These are phyloP conservation scores for Ilex aquifolium DNA, from an alignment of 257 asterid genomes.

Conservation along the genomic window DNA sequence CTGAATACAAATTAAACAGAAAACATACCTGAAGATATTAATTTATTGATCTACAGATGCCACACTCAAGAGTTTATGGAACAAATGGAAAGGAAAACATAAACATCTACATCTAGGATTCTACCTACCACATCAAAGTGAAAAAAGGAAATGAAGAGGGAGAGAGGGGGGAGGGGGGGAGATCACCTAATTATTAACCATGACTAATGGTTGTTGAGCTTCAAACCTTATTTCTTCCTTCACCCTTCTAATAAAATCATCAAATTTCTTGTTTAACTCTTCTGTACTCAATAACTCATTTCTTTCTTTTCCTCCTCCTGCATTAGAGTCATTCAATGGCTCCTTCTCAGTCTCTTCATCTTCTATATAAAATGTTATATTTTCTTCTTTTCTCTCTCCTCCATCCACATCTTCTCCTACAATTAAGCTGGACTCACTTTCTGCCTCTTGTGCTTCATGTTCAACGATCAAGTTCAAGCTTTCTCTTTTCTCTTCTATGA, in stretches of 20 bases:
- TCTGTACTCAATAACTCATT: constrained; percentile 23
- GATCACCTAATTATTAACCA: constrained; percentile 14
- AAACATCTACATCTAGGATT: no score
- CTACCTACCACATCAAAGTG: no score
- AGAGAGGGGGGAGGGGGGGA: not conserved
- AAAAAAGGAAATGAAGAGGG: no score
- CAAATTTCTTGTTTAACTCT: constrained; percentile 33
- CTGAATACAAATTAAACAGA: no score
- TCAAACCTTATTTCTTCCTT: constrained; percentile 34
- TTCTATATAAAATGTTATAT: not conserved
- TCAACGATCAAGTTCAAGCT: not conserved
- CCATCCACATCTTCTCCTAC: not conserved
- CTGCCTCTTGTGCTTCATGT: no score
- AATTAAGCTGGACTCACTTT: no score
- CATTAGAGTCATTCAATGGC: not conserved
- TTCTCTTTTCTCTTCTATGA: not conserved
- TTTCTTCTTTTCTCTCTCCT: constrained; percentile 1
- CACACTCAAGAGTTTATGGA: no score
- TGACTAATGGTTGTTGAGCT: constrained; percentile 22
- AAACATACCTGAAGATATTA: no score
- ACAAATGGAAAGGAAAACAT: no score
- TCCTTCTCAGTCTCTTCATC: not conserved
- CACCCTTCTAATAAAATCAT: constrained; percentile 46
- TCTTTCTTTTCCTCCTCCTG: constrained; percentile 1
- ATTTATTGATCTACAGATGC: no score